Percentiles rank a stretch among this genome's conserved stretches.
phyloP scores from a whole-genome alignment of 2,329 filamentous ascomycete species.

The Clarireedia hainanense region DNA sequence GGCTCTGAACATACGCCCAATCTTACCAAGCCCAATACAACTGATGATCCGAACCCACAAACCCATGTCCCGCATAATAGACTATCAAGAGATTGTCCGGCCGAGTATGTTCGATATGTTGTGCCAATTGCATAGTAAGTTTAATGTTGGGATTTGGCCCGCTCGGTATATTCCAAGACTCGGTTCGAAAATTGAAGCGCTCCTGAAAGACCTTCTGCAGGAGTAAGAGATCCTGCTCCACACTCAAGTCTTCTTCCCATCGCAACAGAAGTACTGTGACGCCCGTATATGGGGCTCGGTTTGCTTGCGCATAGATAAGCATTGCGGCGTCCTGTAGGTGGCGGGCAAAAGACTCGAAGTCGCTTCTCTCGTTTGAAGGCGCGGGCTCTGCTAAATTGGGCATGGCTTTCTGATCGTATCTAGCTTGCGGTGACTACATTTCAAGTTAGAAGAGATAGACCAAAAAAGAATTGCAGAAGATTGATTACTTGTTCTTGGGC shows the following conservation, averaged over 20 bases:
- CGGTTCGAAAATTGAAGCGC: slow-evolving; percentile 52
- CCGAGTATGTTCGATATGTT: slow-evolving; percentile 49
- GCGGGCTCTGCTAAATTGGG: slow-evolving; percentile 25
- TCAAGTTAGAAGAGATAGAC: slow-evolving; percentile 11
- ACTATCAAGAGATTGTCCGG: slow-evolving; percentile 55
- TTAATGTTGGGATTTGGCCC: slow-evolving; percentile 52
- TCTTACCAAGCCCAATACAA: slow-evolving; percentile 61
- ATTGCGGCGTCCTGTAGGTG: slow-evolving; percentile 62
- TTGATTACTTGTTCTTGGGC: slow-evolving; percentile 26
- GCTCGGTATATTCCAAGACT: slow-evolving; percentile 54
- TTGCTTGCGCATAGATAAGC: slow-evolving; percentile 56
- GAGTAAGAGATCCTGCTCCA: slow-evolving; percentile 44
- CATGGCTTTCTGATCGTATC: slow-evolving; percentile 27
- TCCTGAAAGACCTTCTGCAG: slow-evolving; percentile 52
- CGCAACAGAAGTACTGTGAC: slow-evolving; percentile 53
- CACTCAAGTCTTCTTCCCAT: slow-evolving; percentile 52
- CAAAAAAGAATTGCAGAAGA: neutral
- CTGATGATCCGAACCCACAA: slow-evolving; percentile 49
- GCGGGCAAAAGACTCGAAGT: slow-evolving; percentile 59
- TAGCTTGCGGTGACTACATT: slow-evolving; percentile 21
- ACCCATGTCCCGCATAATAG: slow-evolving; percentile 57
- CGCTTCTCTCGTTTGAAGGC: slow-evolving; percentile 32
- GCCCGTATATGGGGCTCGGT: slow-evolving; percentile 47
- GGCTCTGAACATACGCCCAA: slow-evolving; percentile 15
- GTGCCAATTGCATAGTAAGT: slow-evolving; percentile 51